These are phyloP conservation scores for Macrophomina phaseolina DNA, from an alignment of 2,329 filamentous ascomycete genomes.

Conservation along the genomic window DNA sequence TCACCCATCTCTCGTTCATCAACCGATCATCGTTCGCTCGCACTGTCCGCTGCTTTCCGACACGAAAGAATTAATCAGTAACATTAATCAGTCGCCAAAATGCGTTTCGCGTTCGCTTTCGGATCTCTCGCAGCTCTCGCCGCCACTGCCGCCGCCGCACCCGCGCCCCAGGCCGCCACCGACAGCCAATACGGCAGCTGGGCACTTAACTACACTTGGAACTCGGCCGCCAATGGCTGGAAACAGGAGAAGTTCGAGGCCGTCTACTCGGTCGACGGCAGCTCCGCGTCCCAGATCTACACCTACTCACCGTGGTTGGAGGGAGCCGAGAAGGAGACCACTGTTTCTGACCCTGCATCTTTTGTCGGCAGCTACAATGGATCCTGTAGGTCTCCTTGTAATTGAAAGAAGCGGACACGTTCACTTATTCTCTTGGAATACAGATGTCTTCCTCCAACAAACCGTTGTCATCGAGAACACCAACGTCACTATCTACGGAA, in stretches of 20 bases:
- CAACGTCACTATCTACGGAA: background rate
- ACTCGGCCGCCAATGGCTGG: conserved; percentile 12
- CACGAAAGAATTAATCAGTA: background rate
- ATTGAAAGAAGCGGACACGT: background rate
- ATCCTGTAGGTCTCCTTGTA: background rate
- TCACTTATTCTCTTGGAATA: background rate
- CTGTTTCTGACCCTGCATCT: background rate
- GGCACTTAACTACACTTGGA: conserved; percentile 2
- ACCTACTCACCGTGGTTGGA: background rate
- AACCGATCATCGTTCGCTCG: background rate
- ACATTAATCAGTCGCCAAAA: background rate
- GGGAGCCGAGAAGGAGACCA: background rate
- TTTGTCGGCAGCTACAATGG: conserved; percentile 1
- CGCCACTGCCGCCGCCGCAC: conserved; percentile 8
- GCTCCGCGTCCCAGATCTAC: background rate
- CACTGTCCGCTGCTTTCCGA: background rate
- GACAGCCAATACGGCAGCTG: conserved; percentile 20
- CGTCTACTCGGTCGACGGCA: conserved; percentile 10
- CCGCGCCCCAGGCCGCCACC: background rate
- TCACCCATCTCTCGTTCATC: conserved; percentile 3
- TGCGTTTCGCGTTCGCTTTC: background rate
- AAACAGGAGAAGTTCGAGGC: conserved; percentile 7
- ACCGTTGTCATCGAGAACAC: background rate
- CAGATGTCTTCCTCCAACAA: background rate
- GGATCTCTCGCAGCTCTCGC: background rate